Evolutionary conservation across 768 basidiomycete genomes (phyloP).

Genomic region (Pilatotrama ljubarskyi): DNA sequence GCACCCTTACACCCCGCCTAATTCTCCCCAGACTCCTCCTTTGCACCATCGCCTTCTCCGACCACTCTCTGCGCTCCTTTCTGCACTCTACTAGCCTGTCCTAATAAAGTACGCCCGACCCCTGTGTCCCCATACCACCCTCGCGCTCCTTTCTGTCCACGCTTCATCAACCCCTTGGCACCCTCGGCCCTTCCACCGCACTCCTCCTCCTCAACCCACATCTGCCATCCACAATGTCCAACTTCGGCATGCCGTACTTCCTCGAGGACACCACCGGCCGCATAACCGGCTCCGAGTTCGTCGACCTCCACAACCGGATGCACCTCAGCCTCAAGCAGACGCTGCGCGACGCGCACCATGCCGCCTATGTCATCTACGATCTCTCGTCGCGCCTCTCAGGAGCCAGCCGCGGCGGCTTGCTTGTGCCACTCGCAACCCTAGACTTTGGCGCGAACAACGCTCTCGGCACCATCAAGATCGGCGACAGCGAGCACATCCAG

Average conservation of each 20-base stretch:
- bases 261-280: conserved; percentile 64
- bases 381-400: conserved; percentile 30
- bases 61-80: not conserved
- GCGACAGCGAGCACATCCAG: conserved; percentile 35
- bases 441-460: conserved; percentile 48
- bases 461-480: conserved; percentile 54
- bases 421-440: conserved; percentile 46
- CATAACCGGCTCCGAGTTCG: conserved; percentile 55
- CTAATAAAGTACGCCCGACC: not conserved
- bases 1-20: not conserved
- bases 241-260: conserved; percentile 59
- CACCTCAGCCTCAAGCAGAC: conserved; percentile 51
- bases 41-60: not conserved
- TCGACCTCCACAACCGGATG: conserved; percentile 65
- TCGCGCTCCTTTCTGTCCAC: not conserved
- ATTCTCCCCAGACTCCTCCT: not conserved
- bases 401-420: conserved; percentile 27
- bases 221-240: conserved; percentile 23
- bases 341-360: conserved; percentile 40
- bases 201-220: not conserved
- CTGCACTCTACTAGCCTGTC: not conserved
- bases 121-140: not conserved
- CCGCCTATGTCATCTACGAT: conserved; percentile 57
- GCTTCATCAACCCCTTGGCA: not conserved
- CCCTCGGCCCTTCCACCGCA: not conserved